A percentile compares a stretch with the other conserved stretches of the same genome.
These are phyloP conservation scores for Xerophyta viscosa DNA, from an alignment of 106 monocot genomes.

Conservation along the genomic window DNA sequence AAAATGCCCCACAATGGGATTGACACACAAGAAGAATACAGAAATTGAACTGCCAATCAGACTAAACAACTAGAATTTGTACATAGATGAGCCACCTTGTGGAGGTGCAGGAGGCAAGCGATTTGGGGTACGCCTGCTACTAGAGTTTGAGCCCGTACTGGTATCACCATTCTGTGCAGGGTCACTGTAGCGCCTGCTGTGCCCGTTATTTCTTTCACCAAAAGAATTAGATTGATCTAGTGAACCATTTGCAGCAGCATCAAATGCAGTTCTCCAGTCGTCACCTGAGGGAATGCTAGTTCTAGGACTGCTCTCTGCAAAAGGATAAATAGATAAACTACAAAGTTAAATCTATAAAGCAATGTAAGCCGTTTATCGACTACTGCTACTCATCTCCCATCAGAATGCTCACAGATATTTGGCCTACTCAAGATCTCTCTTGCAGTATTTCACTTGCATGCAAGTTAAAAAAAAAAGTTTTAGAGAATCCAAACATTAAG, in stretches of 20 bases:
- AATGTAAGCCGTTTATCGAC: no score
- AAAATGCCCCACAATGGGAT: neutral
- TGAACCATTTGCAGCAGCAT: slow-evolving; percentile 63
- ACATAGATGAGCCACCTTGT: slow-evolving; percentile 14
- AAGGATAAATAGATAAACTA: no score
- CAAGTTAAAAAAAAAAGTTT: no score
- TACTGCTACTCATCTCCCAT: no score
- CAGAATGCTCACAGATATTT: no score
- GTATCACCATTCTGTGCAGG: slow-evolving; percentile 57
- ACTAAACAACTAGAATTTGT: slow-evolving; percentile 33
- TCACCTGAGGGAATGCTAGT: slow-evolving; percentile 24
- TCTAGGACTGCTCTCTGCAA: slow-evolving; percentile 62
- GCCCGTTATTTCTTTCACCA: slow-evolving; percentile 52
- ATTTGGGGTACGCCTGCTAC: slow-evolving; percentile 83
- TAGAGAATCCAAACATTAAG: no score
- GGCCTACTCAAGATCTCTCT: no score
- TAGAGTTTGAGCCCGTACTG: slow-evolving; percentile 43
- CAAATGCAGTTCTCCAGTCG: slow-evolving; percentile 91
- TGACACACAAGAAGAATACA: slow-evolving; percentile 16
- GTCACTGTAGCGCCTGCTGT: slow-evolving; percentile 44
- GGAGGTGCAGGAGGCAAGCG: slow-evolving; percentile 82
- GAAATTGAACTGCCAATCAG: neutral
- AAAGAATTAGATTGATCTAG: slow-evolving; percentile 6
- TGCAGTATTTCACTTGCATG: no score
- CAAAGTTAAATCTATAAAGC: no score